A percentile compares a stretch with the other conserved stretches of the same genome.
Evolutionary conservation across 306 rosid species (phyloP).

Genomic region (Astragalus glycyphyllos): DNA sequence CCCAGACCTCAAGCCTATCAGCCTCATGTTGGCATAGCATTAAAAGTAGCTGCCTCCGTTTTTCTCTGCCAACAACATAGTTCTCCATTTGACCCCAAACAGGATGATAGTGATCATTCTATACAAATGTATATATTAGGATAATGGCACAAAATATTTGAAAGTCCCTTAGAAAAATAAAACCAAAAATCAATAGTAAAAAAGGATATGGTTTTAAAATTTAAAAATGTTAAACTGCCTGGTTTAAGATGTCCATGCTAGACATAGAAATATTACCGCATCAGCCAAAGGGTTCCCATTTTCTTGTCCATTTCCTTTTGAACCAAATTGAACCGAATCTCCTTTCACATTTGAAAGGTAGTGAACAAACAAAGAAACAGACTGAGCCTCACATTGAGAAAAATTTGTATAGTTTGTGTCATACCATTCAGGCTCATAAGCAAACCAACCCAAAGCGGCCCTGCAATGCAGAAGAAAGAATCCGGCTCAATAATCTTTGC

Average conservation of each 20-base stretch:
- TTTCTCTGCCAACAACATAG: slow-evolving; percentile 84
- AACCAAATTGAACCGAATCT: slow-evolving; percentile 62
- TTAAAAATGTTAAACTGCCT: slow-evolving; percentile 25
- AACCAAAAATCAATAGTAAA: not conserved
- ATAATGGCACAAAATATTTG: slow-evolving; percentile 38
- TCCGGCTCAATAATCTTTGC: slow-evolving; percentile 12
- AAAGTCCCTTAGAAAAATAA: slow-evolving; percentile 16
- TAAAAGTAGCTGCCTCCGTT: slow-evolving; percentile 80
- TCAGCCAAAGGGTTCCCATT: slow-evolving; percentile 69
- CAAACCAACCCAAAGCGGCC: slow-evolving; percentile 95
- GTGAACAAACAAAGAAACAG: slow-evolving; percentile 83
- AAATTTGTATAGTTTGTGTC: slow-evolving; percentile 77
- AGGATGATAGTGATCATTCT: slow-evolving; percentile 83
- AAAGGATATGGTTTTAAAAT: slow-evolving; percentile 20
- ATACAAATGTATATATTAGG: slow-evolving; percentile 46
- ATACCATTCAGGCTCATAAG: slow-evolving; percentile 83
- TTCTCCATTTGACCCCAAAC: slow-evolving; percentile 97
- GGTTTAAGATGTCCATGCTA: slow-evolving; percentile 35
- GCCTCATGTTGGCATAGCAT: slow-evolving; percentile 96
- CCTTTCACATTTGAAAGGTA: slow-evolving; percentile 77
- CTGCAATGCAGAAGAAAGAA: slow-evolving; percentile 56
- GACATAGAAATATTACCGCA: slow-evolving; percentile 59
- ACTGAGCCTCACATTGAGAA: slow-evolving; percentile 93
- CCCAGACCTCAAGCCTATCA: slow-evolving; percentile 99
- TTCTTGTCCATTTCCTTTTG: slow-evolving; percentile 78